Evolutionary conservation across 2,329 filamentous ascomycete species (phyloP), one percentile per base, ranked within the genome.

Genomic region (Claviceps africana): DNA sequence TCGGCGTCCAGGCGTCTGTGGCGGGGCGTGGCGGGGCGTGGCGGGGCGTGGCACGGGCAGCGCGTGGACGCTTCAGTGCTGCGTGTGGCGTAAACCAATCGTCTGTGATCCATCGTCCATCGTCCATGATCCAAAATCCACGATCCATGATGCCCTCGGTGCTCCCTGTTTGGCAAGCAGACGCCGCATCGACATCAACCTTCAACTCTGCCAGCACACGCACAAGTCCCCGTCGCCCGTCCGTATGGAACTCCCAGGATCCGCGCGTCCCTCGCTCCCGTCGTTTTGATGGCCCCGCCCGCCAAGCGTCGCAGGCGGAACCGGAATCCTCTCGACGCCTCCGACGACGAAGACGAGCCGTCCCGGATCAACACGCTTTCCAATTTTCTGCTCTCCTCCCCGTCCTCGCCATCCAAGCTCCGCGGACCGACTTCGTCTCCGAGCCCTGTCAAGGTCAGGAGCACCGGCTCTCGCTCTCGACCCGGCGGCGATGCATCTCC

Each of bases 291-390:
- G 78, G 74, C 75, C 61, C 76, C 77, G 66, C 72, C 75, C 56
- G 69, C 76, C 63, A 79, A 79, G 68, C 75, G 79, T 64, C 76
- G 75, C 59, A 78, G 73, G 71, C 76, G 74, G 59, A 80, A 77
- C 64, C n/a, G n/a, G n/a, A n/a, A n/a, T n/a, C 66, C 76, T 60
- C 65, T 79, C 55, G 70, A 73, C 50, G 66, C 66, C 56, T 71
- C 71, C 45, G 75, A 75, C 51, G 72, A 76, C 56, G 73, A 78
- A 57, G 72, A 76, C 57, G 71, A 76, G 51, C 63, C 60, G 25
- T 61, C 62, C 39, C 64, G 61, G 57, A 58, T 69, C 51, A 71
- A 78, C 56, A 78, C 72, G 22, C 63, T 81, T 28, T 68, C 68
- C 53, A 76, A 76, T 58, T 81, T 76, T 56, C 66, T 80, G 30